phyloP scores from a whole-genome alignment of 106 monocot species.

The Allium fistulosum region DNA sequence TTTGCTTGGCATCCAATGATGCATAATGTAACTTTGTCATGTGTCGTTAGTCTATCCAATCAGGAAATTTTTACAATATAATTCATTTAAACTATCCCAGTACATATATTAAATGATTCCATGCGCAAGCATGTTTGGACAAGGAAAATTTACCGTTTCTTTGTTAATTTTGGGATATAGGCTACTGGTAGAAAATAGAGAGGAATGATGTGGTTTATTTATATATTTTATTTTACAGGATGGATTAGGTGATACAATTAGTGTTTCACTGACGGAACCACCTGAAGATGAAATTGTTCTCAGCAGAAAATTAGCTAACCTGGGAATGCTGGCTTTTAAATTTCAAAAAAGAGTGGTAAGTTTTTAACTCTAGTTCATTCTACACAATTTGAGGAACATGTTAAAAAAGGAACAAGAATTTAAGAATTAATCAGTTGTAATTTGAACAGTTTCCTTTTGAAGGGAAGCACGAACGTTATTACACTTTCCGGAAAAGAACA shows the following conservation, averaged over 20 bases:
- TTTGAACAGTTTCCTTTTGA: slow-evolving; percentile 68
- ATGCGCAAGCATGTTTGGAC: too few species aligned
- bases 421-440: background rate
- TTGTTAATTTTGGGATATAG: too few species aligned
- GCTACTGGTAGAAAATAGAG: background rate
- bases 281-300: slow-evolving; percentile 99
- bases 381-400: background rate
- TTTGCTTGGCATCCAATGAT: slow-evolving; percentile 28
- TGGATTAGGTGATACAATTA: slow-evolving; percentile 97
- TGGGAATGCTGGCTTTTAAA: slow-evolving; percentile 69
- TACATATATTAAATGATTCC: too few species aligned
- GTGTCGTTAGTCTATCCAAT: too few species aligned
- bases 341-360: slow-evolving; percentile 84
- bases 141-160: too few species aligned
- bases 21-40: too few species aligned
- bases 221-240: slow-evolving; percentile 34
- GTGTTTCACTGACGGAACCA: slow-evolving; percentile 97
- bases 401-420: background rate
- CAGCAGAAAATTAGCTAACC: slow-evolving; percentile 87
- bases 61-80: too few species aligned
- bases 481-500: slow-evolving; percentile 89
- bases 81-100: too few species aligned
- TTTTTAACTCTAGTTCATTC: slow-evolving; percentile 1
- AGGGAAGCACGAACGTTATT: slow-evolving; percentile 70
- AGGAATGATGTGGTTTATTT: too few species aligned